These are phyloP conservation scores for Pyrenophora graminea DNA, from an alignment of 2,329 filamentous ascomycete genomes.

Conservation along the genomic window DNA sequence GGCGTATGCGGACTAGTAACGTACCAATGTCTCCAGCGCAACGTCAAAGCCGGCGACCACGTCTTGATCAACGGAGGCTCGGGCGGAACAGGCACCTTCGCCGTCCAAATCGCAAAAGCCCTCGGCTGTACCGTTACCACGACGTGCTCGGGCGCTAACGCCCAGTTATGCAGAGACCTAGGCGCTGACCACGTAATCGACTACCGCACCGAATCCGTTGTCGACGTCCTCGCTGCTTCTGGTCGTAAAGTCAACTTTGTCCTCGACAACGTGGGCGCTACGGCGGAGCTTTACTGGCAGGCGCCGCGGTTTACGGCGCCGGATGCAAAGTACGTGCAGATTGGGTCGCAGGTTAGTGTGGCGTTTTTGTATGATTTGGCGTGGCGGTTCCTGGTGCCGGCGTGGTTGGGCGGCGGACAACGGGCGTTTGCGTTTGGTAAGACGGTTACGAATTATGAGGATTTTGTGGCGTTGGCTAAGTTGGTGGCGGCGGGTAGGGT, in stretches of 20 bases:
- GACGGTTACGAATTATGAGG: constrained; percentile 19
- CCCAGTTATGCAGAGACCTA: constrained; percentile 58
- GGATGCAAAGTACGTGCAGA: constrained; percentile 25
- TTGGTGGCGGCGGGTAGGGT: constrained; percentile 63
- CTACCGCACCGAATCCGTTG: constrained; percentile 57
- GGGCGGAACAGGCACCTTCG: constrained; percentile 63
- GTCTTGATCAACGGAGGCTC: constrained; percentile 67
- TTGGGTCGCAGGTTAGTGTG: constrained; percentile 25
- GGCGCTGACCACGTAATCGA: constrained; percentile 67
- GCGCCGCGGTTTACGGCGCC: constrained; percentile 21
- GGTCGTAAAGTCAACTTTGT: constrained; percentile 56
- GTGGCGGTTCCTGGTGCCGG: constrained; percentile 27
- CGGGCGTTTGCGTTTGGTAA: constrained; percentile 47
- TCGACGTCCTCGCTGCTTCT: constrained; percentile 50
- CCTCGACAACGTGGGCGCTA: constrained; percentile 60
- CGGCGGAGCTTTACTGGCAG: constrained; percentile 24
- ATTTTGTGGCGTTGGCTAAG: constrained; percentile 50
- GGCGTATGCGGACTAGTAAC: constrained; percentile 29
- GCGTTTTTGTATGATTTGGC: constrained; percentile 20
- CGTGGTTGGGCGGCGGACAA: constrained; percentile 55
- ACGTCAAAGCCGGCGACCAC: constrained; percentile 46
- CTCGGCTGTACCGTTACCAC: constrained; percentile 61
- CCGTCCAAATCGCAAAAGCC: constrained; percentile 65
- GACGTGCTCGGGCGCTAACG: constrained; percentile 62
- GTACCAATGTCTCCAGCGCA: constrained; percentile 23